These are phyloP conservation scores for Amylocystis lapponica DNA, from an alignment of 768 basidiomycete species.

Conservation along the genomic window DNA sequence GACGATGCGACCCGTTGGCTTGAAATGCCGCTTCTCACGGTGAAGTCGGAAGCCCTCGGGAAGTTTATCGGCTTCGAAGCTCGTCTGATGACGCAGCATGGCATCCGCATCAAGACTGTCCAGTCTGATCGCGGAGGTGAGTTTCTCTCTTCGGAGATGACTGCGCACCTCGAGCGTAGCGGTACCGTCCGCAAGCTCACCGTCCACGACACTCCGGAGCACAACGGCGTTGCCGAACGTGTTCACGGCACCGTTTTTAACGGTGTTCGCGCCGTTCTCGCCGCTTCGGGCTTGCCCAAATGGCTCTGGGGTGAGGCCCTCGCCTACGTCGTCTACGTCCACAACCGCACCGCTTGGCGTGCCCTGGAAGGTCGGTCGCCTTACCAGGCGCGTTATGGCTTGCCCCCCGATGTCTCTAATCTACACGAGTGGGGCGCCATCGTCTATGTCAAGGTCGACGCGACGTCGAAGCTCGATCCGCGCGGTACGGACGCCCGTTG, in stretches of 20 bases:
- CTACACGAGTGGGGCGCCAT: conserved; percentile 2
- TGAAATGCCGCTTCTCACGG: conserved; percentile 24
- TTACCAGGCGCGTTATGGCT: conserved; percentile 8
- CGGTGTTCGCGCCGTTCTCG: conserved; percentile 29
- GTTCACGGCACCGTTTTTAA: conserved; percentile 33
- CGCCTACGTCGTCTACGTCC: conserved; percentile 29
- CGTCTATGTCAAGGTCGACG: conserved; percentile 4
- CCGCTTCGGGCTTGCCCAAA: conserved; percentile 28
- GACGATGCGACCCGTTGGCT: conserved; percentile 20
- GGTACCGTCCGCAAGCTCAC: conserved; percentile 35
- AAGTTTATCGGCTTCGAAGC: conserved; percentile 30
- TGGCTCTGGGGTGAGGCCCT: conserved; percentile 36
- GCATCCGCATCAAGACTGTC: conserved; percentile 24
- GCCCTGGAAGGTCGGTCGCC: conserved; percentile 19
- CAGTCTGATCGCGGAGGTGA: conserved; percentile 42
- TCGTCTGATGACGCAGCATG: conserved; percentile 27
- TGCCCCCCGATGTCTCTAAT: not conserved
- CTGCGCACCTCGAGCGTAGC: conserved; percentile 20
- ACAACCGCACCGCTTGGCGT: conserved; percentile 27
- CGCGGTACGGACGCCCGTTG: conserved; percentile 5
- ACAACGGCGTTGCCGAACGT: conserved; percentile 40
- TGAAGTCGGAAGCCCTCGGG: conserved; percentile 27
- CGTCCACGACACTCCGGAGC: conserved; percentile 33
- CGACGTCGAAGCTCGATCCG: conserved; percentile 11
- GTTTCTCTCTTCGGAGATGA: conserved; percentile 32